Percentiles rank a stretch among this genome's conserved stretches.
Evolutionary conservation across 2,329 filamentous ascomycete species (phyloP).

Genomic region (Geoglossum cookeanum): DNA sequence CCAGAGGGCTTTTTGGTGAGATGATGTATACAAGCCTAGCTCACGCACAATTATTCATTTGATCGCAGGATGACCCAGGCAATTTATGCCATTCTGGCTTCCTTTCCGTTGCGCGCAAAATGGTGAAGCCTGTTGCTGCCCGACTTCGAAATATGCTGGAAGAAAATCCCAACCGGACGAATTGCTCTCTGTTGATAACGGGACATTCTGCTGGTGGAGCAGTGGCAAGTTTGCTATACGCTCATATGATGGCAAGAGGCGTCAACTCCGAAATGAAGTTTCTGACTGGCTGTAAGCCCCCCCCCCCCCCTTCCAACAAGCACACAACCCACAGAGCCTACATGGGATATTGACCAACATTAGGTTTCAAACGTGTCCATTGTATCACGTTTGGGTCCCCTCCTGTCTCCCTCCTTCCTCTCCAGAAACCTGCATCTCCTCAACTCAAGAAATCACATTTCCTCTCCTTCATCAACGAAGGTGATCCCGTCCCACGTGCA

Average conservation of each 20-base stretch:
- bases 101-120: slow-evolving; percentile 52
- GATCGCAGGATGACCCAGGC: slow-evolving; percentile 41
- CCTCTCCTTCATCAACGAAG: slow-evolving; percentile 66
- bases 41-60: slow-evolving; percentile 5
- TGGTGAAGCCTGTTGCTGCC: slow-evolving; percentile 53
- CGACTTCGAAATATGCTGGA: slow-evolving; percentile 49
- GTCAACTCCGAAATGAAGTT: slow-evolving; percentile 48
- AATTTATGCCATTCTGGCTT: slow-evolving; percentile 74
- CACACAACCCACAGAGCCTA: background rate
- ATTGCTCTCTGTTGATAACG: slow-evolving; percentile 59
- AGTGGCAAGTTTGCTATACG: slow-evolving; percentile 59
- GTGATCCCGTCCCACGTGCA: slow-evolving; percentile 60
- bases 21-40: background rate
- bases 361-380: slow-evolving; percentile 53
- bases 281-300: slow-evolving; percentile 34
- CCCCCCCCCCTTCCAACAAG: too few species aligned
- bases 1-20: slow-evolving; percentile 46
- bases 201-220: slow-evolving; percentile 78
- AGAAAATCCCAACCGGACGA: slow-evolving; percentile 47
- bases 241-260: slow-evolving; percentile 50
- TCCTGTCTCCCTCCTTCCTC: slow-evolving; percentile 51
- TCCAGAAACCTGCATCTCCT: slow-evolving; percentile 34
- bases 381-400: slow-evolving; percentile 77
- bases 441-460: slow-evolving; percentile 49
- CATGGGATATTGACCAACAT: background rate